Percentiles rank a stretch among this genome's conserved stretches.
Evolutionary conservation across 2,329 filamentous ascomycete genomes (phyloP).

Genomic region (Monilinia fructicola): DNA sequence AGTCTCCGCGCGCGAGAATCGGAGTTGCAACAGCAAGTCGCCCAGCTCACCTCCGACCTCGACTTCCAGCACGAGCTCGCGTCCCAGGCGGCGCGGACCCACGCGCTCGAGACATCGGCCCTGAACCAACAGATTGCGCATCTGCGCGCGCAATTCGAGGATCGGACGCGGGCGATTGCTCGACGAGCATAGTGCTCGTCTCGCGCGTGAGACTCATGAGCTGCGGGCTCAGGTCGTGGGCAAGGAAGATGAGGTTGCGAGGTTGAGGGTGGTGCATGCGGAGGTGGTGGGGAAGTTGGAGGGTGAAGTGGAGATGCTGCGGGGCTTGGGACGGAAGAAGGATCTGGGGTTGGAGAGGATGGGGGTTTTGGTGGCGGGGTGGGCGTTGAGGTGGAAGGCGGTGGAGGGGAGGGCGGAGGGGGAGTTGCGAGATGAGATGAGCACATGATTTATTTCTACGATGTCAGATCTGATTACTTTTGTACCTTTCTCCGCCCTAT

Average conservation of each 20-base stretch:
- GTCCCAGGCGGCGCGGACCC: background rate
- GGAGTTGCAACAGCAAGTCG: background rate
- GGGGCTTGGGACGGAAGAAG: background rate
- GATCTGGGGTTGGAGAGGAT: background rate
- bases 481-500: too few species aligned
- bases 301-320: background rate
- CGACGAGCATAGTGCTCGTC: too few species aligned
- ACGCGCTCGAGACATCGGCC: fast-evolving
- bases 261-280: background rate
- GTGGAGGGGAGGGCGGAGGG: background rate
- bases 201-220: background rate
- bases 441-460: too few species aligned
- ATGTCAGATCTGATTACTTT: too few species aligned
- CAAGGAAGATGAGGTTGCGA: background rate
- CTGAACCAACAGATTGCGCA: background rate
- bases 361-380: background rate
- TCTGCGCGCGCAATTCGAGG: background rate
- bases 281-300: fast-evolving
- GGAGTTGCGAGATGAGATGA: too few species aligned
- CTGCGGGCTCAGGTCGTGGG: too few species aligned
- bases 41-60: fast-evolving
- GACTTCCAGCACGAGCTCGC: background rate
- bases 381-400: background rate
- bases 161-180: background rate
- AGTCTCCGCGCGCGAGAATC: too few species aligned